These are phyloP conservation scores for Flaveria sonorensis DNA, from an alignment of 129 eudicot species.

Conservation along the genomic window DNA sequence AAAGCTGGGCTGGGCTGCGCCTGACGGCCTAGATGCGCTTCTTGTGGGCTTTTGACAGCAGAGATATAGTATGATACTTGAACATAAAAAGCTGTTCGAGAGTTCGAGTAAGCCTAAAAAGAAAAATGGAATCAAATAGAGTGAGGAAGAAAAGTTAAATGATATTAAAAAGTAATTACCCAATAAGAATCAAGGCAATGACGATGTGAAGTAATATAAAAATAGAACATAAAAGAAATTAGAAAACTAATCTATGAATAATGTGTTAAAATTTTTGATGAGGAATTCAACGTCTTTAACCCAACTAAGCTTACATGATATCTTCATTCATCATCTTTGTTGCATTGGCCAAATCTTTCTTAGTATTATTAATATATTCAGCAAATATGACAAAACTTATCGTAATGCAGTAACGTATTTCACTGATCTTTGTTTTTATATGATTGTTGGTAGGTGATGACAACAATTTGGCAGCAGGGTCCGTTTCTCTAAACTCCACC, in stretches of 20 bases:
- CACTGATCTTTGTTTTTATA: constrained; percentile 14
- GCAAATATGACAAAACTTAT: constrained; percentile 6
- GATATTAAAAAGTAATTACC: neutral
- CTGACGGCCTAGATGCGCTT: too few relatives aligned
- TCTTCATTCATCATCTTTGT: constrained; percentile 1
- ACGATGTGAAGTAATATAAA: neutral
- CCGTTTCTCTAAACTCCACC: constrained; percentile 29
- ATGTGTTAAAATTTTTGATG: neutral
- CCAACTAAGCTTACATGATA: neutral
- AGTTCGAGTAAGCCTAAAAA: neutral
- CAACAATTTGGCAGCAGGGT: constrained; percentile 31
- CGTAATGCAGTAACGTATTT: neutral
- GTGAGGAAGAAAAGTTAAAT: neutral
- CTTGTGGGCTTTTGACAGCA: too few relatives aligned
- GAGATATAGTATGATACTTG: too few relatives aligned
- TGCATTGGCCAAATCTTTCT: neutral
- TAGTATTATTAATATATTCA: neutral
- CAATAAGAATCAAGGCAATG: neutral
- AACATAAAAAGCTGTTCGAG: too few relatives aligned
- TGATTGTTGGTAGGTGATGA: constrained; percentile 34
- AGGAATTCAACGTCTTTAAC: neutral
- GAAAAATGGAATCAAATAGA: neutral
- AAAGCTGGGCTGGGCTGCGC: too few relatives aligned
- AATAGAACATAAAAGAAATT: neutral
- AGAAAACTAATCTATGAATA: neutral